Evolutionary conservation across 2,329 filamentous ascomycete genomes (phyloP), one percentile per base, ranked within the genome.

Genomic region (Ilyonectria destructans): DNA sequence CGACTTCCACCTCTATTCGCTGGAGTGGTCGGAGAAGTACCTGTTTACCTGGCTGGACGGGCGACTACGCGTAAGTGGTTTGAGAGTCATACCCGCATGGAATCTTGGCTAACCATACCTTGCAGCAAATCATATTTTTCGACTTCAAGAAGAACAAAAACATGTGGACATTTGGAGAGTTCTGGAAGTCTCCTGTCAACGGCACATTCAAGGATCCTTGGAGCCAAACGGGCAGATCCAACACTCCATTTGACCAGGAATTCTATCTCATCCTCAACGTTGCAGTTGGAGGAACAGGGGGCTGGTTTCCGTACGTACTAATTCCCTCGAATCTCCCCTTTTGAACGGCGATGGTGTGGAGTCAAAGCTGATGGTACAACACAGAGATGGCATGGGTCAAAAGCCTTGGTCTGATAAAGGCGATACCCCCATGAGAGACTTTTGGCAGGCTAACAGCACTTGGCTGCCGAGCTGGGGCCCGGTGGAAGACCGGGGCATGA

Each of bases 231-330:
- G 75, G 77, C 3, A 77, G 75, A 6, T 61, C 73, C 33, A 85
- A 83, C 61, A 82, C 85, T 0, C 85, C 85, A 0, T 87, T 87
- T 69, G 85, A 87, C 70, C 80, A 86, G 65, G 74, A 80, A 2
- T 87, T 87, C 71, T 86, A 83, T 56, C 78, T 87, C 21, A 83
- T 87, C 49, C 75, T 87, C 48, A 86, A 86, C 72, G 84, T 87
- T 4, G 85, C 85, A 1, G 84, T 87, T 43, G 85, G 85, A 1
- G 77, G 79, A 33, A 83, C 77, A 8, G 85, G 85, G 59, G 84
- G 84, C 31, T 87, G 82, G 78, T 87, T 86, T 72, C 74, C 74
- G 77, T 82, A 73, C 75, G 80, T 74, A 26, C 5, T 26, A 6
- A 26, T 2, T n/a, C 13, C 9, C 2, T 49, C 23, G 26, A 26